Base-by-base conservation (phyloP, 2,329 filamentous ascomycete species). In the Verticillium nonalfalfae region DNA sequence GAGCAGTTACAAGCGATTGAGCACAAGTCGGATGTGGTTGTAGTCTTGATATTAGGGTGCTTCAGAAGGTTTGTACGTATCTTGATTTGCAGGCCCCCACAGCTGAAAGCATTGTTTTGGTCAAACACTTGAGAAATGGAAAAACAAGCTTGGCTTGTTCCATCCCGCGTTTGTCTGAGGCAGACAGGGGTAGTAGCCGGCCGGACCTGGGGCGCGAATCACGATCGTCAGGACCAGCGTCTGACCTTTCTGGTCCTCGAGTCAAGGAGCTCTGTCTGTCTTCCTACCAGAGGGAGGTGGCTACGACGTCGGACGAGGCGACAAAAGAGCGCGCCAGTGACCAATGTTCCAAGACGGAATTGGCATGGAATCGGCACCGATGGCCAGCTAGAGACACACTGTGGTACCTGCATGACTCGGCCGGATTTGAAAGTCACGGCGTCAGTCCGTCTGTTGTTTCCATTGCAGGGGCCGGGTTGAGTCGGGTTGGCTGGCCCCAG, bases 11-110 rank as follows among this genome's bases (percentile, higher is more conserved):
- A 66, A 68, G 61, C 62, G 66, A 61, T 59, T 71, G 55, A 68
- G 68, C 57, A 62, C 61, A 15, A 66, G 63, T 13, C 68, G 59
- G 59, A 64, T 72, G 79, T 81, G 61, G 80, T 76, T 69, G 76
- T 80, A 15, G 45, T 50, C 5, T 7, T 13, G 18, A 2, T 50
- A 10, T 36, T 26, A 26, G 26, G n/a, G 18, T 50, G 18, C 45
- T 50, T n/a, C 39, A 45, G 7, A 50, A 50, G n/a, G 26, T 50
- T 18, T 21, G 21, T 50, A 18, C 21, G 18, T 50, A n/a, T 21
- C n/a, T 50, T 50, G 45, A 26, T 5, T 11, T n/a, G n/a, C 26
- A 26, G 26, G 26, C 26, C 26, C 45, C 45, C 45, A 50, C 40
- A 7, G 40, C n/a, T 13, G n/a, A 21, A 50, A n/a, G 6, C 18